These are phyloP conservation scores for Picochlorum sp. DNA, from an alignment of 139 green algal species.

Conservation along the genomic window DNA sequence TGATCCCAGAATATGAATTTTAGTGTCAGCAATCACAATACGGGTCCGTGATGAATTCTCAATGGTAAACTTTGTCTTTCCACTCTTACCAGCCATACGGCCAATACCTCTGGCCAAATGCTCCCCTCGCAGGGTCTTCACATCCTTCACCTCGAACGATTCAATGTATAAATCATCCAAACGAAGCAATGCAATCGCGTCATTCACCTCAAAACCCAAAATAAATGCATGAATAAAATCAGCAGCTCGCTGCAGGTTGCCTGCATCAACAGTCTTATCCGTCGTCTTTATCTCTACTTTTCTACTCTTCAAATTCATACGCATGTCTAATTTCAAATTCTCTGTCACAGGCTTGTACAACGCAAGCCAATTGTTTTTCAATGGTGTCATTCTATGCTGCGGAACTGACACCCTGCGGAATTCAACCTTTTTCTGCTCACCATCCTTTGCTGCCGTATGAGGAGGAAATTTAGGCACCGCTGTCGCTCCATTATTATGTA, in stretches of 20 bases:
- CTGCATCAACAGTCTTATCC: conserved; percentile 59
- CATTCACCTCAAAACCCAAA: conserved; percentile 69
- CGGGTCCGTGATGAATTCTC: conserved; percentile 95
- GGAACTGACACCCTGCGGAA: conserved; percentile 80
- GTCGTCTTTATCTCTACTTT: conserved; percentile 97
- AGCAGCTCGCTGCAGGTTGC: conserved; percentile 88
- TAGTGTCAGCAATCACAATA: conserved; percentile 94
- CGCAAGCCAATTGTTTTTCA: conserved; percentile 93
- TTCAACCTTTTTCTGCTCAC: conserved; percentile 50
- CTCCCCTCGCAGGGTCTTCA: conserved; percentile 95
- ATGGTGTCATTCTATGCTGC: conserved; percentile 86
- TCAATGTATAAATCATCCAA: conserved; percentile 98
- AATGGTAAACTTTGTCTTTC: conserved; percentile 99
- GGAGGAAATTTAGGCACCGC: conserved; percentile 58
- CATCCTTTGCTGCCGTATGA: conserved; percentile 47
- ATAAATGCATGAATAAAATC: conserved; percentile 98
- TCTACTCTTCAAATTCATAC: conserved; percentile 96
- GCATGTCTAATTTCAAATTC: conserved; percentile 96
- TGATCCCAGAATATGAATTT: conserved; percentile 93
- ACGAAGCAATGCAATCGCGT: conserved; percentile 93
- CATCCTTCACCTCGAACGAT: conserved; percentile 97
- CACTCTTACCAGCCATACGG: conserved; percentile 85
- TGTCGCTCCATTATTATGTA: background rate
- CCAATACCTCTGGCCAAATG: conserved; percentile 93
- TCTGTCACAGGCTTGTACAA: conserved; percentile 96